Base-by-base conservation (phyloP, 176 grass and related monocot species). In the Calamus simplicifolius region DNA sequence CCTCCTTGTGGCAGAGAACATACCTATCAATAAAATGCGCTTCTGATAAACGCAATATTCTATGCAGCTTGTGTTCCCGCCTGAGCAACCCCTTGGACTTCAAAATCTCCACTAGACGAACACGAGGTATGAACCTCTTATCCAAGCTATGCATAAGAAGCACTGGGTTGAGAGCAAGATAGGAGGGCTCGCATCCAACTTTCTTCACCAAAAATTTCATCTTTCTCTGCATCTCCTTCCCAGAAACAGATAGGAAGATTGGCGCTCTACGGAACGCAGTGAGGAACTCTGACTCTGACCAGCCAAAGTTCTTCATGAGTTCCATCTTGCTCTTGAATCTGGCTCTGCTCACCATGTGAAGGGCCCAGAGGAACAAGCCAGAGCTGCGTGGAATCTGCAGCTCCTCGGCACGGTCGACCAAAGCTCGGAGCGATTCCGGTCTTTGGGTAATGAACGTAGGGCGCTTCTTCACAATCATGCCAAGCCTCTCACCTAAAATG, bases 101-200 rank as follows among this genome's bases (percentile, higher is more conserved):
- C 49, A 90, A 67, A 61, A 58, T 27, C 23, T 73, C 61, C 55
- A 75, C 57, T 21, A 80, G 79, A 3, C 65, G 73, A 70, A 73
- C 17, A 50, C 87, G 50, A 62, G 87, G 81, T 14, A 14, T 62
- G 31, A 80, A 4, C 30, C 78, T 70, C 48, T 51, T 48, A 35
- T 85, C 71, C 19, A 86, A 18, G 61, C 75, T 85, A 66, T 57
- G 76, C 64, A 62, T 56, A 17, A 90, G 8, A 17, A 86, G 27
- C 0, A 16, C 0, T 3, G 79, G 58, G 3, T 25, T 48, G 25
- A 16, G 0, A 3, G 59, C 50, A 48, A 90, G 62, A 69, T 54
- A 70, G 5, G 52, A 60, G 14, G 59, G 18, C 25, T 66, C 43
- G 2, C 63, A 62, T 0, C 82, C 79, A 3, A 63, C 82, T 54